These are phyloP conservation scores for Theileria sp. DNA, from an alignment of 169 alveolate species.

Conservation along the genomic window DNA sequence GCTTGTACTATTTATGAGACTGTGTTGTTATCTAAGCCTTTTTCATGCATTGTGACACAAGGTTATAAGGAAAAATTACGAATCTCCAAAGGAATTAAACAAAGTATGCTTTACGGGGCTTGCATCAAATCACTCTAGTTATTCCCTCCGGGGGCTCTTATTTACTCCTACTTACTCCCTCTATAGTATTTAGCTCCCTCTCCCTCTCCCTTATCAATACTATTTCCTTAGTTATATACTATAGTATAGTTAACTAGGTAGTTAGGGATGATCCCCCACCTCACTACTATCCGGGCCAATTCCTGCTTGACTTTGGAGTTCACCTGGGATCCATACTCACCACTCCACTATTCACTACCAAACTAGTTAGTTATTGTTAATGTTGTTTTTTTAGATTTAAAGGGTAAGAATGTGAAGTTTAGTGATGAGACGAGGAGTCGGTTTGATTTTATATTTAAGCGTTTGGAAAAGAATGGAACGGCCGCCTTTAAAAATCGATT, in stretches of 20 bases:
- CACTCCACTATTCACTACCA: too few species aligned
- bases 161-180: too few species aligned
- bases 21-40: conserved; percentile 57
- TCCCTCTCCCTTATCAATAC: too few species aligned
- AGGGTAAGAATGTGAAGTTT: conserved; percentile 16
- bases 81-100: conserved; percentile 41
- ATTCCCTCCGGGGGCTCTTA: background rate
- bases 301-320: too few species aligned
- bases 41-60: conserved; percentile 61
- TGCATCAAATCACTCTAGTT: too few species aligned
- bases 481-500: conserved; percentile 70
- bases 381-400: background rate
- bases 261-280: too few species aligned
- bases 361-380: too few species aligned
- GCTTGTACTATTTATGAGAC: conserved; percentile 68
- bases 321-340: too few species aligned
- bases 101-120: conserved; percentile 11
- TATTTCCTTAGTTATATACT: too few species aligned
- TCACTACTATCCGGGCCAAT: too few species aligned
- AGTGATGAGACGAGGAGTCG: conserved; percentile 34
- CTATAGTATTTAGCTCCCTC: too few species aligned
- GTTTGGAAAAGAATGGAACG: conserved; percentile 66
- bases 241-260: too few species aligned
- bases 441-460: conserved; percentile 30
- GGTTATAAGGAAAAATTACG: conserved; percentile 38